phyloP scores from a whole-genome alignment of 2,329 filamentous ascomycete species.

The Lasiodiplodia gonubiensis region DNA sequence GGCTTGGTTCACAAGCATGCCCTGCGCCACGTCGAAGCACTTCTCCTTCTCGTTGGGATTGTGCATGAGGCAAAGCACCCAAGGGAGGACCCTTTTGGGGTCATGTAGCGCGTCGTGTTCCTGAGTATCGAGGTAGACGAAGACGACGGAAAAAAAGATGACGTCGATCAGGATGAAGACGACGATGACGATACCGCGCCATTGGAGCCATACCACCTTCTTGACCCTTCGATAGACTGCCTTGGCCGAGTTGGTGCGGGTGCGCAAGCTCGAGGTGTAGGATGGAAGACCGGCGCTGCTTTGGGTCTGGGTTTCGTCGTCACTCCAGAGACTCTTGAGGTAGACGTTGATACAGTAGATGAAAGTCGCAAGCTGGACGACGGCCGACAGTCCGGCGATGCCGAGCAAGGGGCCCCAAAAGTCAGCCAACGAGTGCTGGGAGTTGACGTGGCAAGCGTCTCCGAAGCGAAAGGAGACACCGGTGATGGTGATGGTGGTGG shows the following conservation, averaged over 20 bases:
- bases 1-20: conserved; percentile 73
- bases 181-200: conserved; percentile 90
- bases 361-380: conserved; percentile 80
- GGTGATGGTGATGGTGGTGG: conserved; percentile 78
- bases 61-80: conserved; percentile 73
- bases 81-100: conserved; percentile 63
- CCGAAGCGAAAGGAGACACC: conserved; percentile 96
- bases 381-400: conserved; percentile 75
- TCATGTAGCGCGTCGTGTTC: conserved; percentile 63
- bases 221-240: conserved; percentile 87
- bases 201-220: conserved; percentile 88
- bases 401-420: conserved; percentile 90
- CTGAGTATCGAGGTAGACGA: conserved; percentile 77
- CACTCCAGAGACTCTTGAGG: conserved; percentile 75
- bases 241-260: conserved; percentile 70
- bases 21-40: conserved; percentile 67
- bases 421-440: conserved; percentile 77
- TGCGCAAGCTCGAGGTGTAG: conserved; percentile 71
- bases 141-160: conserved; percentile 90
- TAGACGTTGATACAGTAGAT: conserved; percentile 95
- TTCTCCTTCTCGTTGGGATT: conserved; percentile 65
- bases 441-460: conserved; percentile 91
- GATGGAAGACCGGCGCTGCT: conserved; percentile 70
- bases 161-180: conserved; percentile 89
- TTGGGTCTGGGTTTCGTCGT: conserved; percentile 70